Evolutionary conservation across 1,139 yeast genomes (phyloP).

Genomic region (Starmera stellimalicola): DNA sequence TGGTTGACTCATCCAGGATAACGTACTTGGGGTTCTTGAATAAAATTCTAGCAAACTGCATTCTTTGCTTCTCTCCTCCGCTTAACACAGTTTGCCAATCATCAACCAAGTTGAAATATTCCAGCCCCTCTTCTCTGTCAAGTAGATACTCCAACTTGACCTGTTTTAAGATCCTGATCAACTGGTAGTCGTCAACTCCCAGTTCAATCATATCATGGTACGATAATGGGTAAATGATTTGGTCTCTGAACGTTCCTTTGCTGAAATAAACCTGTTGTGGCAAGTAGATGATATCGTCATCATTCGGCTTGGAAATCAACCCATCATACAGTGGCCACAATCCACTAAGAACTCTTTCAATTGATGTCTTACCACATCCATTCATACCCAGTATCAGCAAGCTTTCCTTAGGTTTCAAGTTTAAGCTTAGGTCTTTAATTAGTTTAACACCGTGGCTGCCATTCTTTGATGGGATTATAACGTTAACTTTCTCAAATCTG

Average conservation of each 20-base stretch:
- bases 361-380: slow-evolving; percentile 86
- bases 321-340: slow-evolving; percentile 90
- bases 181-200: slow-evolving; percentile 64
- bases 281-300: slow-evolving; percentile 61
- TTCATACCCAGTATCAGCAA: slow-evolving; percentile 77
- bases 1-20: slow-evolving; percentile 85
- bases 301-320: slow-evolving; percentile 69
- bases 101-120: slow-evolving; percentile 35
- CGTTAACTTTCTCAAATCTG: slow-evolving; percentile 74
- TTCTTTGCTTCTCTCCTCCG: slow-evolving; percentile 93
- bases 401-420: slow-evolving; percentile 56
- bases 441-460: slow-evolving; percentile 50
- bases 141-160: slow-evolving; percentile 77
- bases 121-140: slow-evolving; percentile 29
- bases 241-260: slow-evolving; percentile 79
- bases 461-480: slow-evolving; percentile 61
- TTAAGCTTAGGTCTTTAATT: slow-evolving; percentile 53
- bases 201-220: slow-evolving; percentile 67
- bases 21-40: slow-evolving; percentile 79
- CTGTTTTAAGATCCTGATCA: slow-evolving; percentile 58
- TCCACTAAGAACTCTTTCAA: slow-evolving; percentile 77
- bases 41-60: slow-evolving; percentile 80
- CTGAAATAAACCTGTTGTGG: slow-evolving; percentile 78
- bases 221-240: slow-evolving; percentile 76
- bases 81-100: slow-evolving; percentile 90